These are phyloP conservation scores for Lasiodiplodia sp. DNA, from an alignment of 2,329 filamentous ascomycete genomes.

Conservation along the genomic window DNA sequence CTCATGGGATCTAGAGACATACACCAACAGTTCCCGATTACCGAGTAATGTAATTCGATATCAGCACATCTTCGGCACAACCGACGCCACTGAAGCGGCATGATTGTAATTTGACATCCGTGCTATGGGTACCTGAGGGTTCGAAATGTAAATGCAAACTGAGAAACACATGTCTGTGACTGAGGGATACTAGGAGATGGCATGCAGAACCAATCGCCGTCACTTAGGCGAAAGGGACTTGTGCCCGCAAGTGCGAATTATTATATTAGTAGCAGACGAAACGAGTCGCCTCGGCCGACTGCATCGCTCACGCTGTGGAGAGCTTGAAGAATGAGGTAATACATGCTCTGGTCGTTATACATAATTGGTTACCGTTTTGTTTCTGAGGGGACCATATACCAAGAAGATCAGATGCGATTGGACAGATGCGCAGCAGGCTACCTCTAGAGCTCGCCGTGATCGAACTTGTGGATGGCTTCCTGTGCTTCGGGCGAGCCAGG, in stretches of 20 bases:
- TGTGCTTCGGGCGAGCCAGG: conserved; percentile 16
- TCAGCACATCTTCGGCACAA: conserved; percentile 99
- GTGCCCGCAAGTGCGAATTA: not conserved
- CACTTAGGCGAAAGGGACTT: too few relatives aligned
- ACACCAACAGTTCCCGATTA: conserved; percentile 32
- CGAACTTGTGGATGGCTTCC: conserved; percentile 34
- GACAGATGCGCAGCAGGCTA: conserved; percentile 13
- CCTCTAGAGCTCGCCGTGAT: conserved; percentile 37
- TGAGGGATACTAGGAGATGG: not conserved
- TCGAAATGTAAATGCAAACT: not conserved
- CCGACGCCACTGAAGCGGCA: conserved; percentile 80
- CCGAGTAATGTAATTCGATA: conserved; percentile 52
- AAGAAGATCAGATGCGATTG: conserved; percentile 1
- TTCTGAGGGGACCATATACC: conserved; percentile 8
- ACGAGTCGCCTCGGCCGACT: not conserved
- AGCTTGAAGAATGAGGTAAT: conserved; percentile 4
- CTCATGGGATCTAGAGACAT: conserved; percentile 10
- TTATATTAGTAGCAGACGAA: conserved; percentile 1
- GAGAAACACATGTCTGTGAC: not conserved
- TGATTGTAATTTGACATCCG: conserved; percentile 99
- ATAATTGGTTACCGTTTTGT: conserved; percentile 11
- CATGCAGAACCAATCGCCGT: not conserved
- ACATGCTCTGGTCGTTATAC: conserved; percentile 27
- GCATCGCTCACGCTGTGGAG: not conserved
- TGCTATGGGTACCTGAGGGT: conserved; percentile 65